Conservation (phyloP, 2,329 filamentous ascomycete genomes). For the Leptographium lundbergii region DNA sequence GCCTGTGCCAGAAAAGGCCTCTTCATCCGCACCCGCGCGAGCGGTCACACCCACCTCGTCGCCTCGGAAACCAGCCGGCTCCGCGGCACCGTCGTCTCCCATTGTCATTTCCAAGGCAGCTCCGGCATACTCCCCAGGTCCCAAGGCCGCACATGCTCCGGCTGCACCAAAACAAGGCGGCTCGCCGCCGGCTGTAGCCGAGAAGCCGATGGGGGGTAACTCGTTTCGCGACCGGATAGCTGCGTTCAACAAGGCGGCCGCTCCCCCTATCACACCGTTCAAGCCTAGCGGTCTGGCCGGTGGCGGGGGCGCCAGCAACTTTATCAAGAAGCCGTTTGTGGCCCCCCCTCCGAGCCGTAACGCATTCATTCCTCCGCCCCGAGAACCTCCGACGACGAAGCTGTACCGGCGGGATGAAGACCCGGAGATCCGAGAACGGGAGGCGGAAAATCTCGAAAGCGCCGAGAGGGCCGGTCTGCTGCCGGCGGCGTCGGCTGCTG, state of each 20-base stretch:
- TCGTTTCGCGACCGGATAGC: slow-evolving; percentile 94
- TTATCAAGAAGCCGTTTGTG: slow-evolving; percentile 95
- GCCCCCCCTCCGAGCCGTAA: slow-evolving; percentile 87
- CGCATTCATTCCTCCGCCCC: slow-evolving; percentile 69
- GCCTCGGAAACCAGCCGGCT: background rate
- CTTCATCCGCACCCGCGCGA: background rate
- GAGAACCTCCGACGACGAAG: slow-evolving; percentile 58
- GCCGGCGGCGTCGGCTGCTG: slow-evolving; percentile 18
- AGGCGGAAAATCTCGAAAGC: slow-evolving; percentile 51
- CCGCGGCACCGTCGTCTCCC: slow-evolving; percentile 11
- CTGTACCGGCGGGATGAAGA: slow-evolving; percentile 83
- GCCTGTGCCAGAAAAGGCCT: slow-evolving; percentile 14
- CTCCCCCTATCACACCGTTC: slow-evolving; percentile 78
- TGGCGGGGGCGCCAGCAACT: slow-evolving; percentile 41
- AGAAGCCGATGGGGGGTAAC: slow-evolving; percentile 58
- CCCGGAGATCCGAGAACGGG: slow-evolving; percentile 53
- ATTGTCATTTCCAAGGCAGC: slow-evolving; percentile 9
- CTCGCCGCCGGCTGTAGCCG: slow-evolving; percentile 47
- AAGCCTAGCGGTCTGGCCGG: slow-evolving; percentile 57
- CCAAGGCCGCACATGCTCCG: slow-evolving; percentile 28
- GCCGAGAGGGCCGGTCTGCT: slow-evolving; percentile 57
- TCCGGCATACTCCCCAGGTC: slow-evolving; percentile 19
- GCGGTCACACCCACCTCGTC: background rate
- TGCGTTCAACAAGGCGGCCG: slow-evolving; percentile 85
- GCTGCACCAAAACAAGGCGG: slow-evolving; percentile 21